These are phyloP conservation scores for Phytophthora pseudosyringae DNA, from an alignment of 352 stramenopile genomes.

Conservation along the genomic window DNA sequence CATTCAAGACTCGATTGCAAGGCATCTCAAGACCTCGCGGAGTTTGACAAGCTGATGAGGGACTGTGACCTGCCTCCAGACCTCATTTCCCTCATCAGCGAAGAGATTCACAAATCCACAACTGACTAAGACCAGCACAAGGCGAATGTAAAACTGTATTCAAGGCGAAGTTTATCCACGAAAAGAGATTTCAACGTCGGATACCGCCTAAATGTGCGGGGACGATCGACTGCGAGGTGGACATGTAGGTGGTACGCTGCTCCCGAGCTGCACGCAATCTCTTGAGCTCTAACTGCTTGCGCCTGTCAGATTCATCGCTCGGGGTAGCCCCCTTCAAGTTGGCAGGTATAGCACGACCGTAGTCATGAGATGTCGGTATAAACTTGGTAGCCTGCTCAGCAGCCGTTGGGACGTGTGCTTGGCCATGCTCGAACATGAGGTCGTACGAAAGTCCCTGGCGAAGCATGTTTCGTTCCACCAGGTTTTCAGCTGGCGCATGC, in stretches of 20 bases:
- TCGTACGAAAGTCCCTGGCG: slow-evolving; percentile 71
- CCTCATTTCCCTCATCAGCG: slow-evolving; percentile 31
- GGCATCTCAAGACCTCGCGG: slow-evolving; percentile 1
- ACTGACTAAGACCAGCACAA: too few species aligned
- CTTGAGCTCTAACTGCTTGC: slow-evolving; percentile 55
- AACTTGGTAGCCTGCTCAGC: slow-evolving; percentile 61
- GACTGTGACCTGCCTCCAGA: slow-evolving; percentile 46
- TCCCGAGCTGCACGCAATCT: slow-evolving; percentile 44
- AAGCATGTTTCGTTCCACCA: slow-evolving; percentile 55
- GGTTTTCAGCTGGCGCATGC: slow-evolving; percentile 56
- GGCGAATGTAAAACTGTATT: too few species aligned
- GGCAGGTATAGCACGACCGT: slow-evolving; percentile 42
- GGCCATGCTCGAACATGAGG: slow-evolving; percentile 76
- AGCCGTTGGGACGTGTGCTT: slow-evolving; percentile 45
- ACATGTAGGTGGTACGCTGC: slow-evolving; percentile 55
- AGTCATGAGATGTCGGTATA: slow-evolving; percentile 60
- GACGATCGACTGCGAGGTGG: slow-evolving; percentile 61
- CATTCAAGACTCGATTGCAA: background rate
- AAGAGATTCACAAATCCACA: slow-evolving; percentile 20
- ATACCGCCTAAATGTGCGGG: slow-evolving; percentile 26
- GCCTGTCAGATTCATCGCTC: slow-evolving; percentile 39
- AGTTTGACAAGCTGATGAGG: slow-evolving; percentile 34
- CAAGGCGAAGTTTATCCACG: too few species aligned
- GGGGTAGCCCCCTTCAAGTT: slow-evolving; percentile 35
- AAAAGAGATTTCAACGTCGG: slow-evolving; percentile 18